Percentiles rank a stretch among this genome's conserved stretches.
phyloP scores from a whole-genome alignment of 2,329 filamentous ascomycete species.

The Eurotiales sp. region DNA sequence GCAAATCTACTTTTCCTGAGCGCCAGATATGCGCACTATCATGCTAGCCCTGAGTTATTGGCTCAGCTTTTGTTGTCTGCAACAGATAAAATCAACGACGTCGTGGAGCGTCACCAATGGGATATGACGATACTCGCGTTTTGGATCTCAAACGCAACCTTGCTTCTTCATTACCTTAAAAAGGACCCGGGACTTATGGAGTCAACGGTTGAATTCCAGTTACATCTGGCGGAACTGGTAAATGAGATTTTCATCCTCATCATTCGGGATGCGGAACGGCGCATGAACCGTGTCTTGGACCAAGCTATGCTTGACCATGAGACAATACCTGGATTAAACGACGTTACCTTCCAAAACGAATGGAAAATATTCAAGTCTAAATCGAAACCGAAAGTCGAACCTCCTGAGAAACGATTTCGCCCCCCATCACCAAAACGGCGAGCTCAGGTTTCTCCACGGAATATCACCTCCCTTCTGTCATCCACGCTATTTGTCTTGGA shows the following conservation, averaged over 20 bases:
- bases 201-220: conserved; percentile 83
- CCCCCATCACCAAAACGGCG: conserved; percentile 91
- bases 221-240: conserved; percentile 87
- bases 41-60: conserved; percentile 81
- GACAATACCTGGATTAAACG: conserved; percentile 94
- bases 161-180: conserved; percentile 93
- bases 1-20: conserved; percentile 96
- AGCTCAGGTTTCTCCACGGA: conserved; percentile 87
- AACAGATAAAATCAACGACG: conserved; percentile 94
- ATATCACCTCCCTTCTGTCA: conserved; percentile 90
- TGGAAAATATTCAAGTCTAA: conserved; percentile 97
- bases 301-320: conserved; percentile 95
- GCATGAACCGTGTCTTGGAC: conserved; percentile 94
- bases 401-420: conserved; percentile 82
- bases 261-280: conserved; percentile 88
- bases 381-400: conserved; percentile 80
- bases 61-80: conserved; percentile 76
- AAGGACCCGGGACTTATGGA: conserved; percentile 81
- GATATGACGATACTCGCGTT: conserved; percentile 99
- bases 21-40: conserved; percentile 93
- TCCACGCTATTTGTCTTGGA: conserved; percentile 96
- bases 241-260: conserved; percentile 99
- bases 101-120: conserved; percentile 95
- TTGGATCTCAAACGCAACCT: conserved; percentile 95
- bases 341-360: conserved; percentile 95